A percentile compares a stretch with the other conserved stretches of the same genome.
These are phyloP conservation scores for Tricholoma flavovirens DNA, from an alignment of 768 basidiomycete genomes.

Conservation along the genomic window DNA sequence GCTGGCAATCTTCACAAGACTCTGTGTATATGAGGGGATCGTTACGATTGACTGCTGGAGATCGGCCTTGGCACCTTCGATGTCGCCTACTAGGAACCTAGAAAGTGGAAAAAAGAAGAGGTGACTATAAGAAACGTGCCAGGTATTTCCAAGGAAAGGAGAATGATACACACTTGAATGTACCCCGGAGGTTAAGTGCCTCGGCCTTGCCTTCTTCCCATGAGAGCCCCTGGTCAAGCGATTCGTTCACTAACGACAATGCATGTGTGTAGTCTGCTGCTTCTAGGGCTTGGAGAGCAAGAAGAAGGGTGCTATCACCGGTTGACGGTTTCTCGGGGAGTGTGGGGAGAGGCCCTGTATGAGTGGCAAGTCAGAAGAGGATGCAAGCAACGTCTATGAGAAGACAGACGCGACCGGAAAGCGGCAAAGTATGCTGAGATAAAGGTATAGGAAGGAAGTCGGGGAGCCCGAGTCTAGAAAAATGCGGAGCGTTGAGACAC, in stretches of 20 bases:
- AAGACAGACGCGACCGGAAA: conserved; percentile 76
- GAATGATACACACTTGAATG: conserved; percentile 73
- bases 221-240: conserved; percentile 82
- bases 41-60: conserved; percentile 71
- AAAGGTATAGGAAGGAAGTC: conserved; percentile 86
- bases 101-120: neutral
- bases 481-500: neutral
- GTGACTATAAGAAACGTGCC: neutral
- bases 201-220: conserved; percentile 73
- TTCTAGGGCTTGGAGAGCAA: conserved; percentile 77
- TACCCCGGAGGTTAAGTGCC: conserved; percentile 89
- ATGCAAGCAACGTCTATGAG: neutral
- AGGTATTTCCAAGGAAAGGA: neutral
- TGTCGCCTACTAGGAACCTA: conserved; percentile 86
- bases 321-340: conserved; percentile 70
- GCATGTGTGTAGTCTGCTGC: conserved; percentile 84
- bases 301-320: conserved; percentile 78
- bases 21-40: conserved; percentile 70
- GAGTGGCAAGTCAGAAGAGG: conserved; percentile 2
- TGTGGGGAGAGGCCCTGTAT: conserved; percentile 55
- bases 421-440: conserved; percentile 95
- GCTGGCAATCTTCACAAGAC: conserved; percentile 92
- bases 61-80: conserved; percentile 77
- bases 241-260: conserved; percentile 73
- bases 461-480: conserved; percentile 64